Base-by-base conservation (phyloP, 2,329 filamentous ascomycete genomes). In the Cadophora luteo-olivacea region DNA sequence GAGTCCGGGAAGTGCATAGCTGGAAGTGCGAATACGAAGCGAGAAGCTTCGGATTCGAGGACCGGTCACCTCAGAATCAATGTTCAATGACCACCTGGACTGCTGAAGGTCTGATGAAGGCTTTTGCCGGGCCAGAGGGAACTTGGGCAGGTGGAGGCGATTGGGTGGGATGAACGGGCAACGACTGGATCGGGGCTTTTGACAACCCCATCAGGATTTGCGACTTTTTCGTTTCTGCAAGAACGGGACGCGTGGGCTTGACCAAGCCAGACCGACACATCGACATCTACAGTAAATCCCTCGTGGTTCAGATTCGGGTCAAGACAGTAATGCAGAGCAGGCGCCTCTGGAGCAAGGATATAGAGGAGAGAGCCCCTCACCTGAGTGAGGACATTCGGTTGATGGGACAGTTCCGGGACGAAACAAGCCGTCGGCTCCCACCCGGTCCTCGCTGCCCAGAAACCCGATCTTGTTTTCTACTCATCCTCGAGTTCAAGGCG, bases 401-500 rank as follows among this genome's bases (percentile, higher is more conserved):
- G 7, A 5, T 36, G 33, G 55, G 14, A 22, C 55, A 38, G 32
- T 60, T 60, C 32, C 57, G 57, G 36, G 57, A 41, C 36, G 36
- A 60, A 25, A 60, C 22, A 55, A 60, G 57, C 36, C 33, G 57
- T 4, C 57, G 57, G 57, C 57, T 45, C 33, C 57, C 33, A 60
- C 57, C 16, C 36, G 57, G 22, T 60, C 57, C 22, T 60, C 11
- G 12, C 14, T 41, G 55, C 33, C 55, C 55, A 38, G 32, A 24
- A 58, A n/a, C 3, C 55, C 55, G 55, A 58, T 25, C n/a, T 38
- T 58, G 55, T 25, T 22, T 38, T 4, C 22, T 16, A 16, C 41
- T 19, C 19, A 19, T 4, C 33, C 36, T 22, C 33, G 12, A 24
- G 7, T 25, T 38, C 38, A 45, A 4, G 9, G 24, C 24, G 4